phyloP scores from a whole-genome alignment of 306 rosid genomes.

The Trifolium subterraneum region DNA sequence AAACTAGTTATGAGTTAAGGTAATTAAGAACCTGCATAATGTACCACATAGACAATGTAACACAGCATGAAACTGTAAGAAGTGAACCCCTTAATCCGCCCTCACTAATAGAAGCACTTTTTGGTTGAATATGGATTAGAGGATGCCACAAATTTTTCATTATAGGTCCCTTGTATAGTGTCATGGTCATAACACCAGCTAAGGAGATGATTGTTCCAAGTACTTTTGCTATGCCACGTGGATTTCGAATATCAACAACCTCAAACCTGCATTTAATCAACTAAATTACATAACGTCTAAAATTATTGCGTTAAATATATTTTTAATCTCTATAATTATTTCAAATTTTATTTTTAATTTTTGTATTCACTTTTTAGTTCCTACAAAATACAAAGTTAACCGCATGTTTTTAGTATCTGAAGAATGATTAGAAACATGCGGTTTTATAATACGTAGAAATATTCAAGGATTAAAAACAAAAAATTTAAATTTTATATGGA shows the following conservation, averaged over 20 bases:
- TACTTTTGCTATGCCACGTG: conserved; percentile 69
- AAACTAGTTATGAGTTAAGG: background rate
- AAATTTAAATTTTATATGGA: background rate
- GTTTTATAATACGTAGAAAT: background rate
- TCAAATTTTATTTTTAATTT: background rate
- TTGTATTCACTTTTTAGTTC: background rate
- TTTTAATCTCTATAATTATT: background rate
- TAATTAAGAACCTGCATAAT: conserved; percentile 76
- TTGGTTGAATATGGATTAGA: conserved; percentile 54
- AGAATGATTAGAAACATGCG: background rate
- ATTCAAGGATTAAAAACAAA: background rate
- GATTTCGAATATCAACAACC: conserved; percentile 52
- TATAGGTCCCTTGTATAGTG: conserved; percentile 72
- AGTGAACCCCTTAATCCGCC: conserved; percentile 81
- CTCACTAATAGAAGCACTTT: conserved; percentile 46
- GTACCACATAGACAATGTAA: conserved; percentile 78
- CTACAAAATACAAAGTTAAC: background rate
- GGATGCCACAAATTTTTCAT: conserved; percentile 65
- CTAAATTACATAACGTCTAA: background rate
- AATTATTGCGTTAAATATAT: background rate
- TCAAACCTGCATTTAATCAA: conserved; percentile 57
- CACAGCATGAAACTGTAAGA: conserved; percentile 70
- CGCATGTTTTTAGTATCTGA: background rate
- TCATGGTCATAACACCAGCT: conserved; percentile 80
- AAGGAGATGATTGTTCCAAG: conserved; percentile 71